Evolutionary conservation across 177 flowering plant genomes (phyloP).

Genomic region (Tripterygium wilfordii): DNA sequence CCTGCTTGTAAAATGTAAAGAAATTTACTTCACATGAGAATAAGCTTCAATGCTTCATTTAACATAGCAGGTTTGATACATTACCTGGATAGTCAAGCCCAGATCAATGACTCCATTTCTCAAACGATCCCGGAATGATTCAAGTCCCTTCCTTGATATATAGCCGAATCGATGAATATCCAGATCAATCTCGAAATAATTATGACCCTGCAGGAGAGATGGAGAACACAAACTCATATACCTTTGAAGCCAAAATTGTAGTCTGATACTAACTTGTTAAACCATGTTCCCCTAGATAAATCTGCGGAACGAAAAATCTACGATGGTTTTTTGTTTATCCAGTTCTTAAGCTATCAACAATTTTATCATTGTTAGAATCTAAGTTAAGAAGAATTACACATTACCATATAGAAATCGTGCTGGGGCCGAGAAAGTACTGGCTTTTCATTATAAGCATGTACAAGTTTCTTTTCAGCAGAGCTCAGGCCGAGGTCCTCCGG

Average conservation of each 20-base stretch:
- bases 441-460: conserved; percentile 34
- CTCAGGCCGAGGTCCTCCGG: conserved; percentile 31
- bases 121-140: conserved; percentile 68
- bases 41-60: too few species aligned
- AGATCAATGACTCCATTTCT: conserved; percentile 58
- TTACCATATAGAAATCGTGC: conserved; percentile 31
- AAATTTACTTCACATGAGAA: neutral
- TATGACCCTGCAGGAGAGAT: conserved; percentile 64
- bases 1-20: conserved; percentile 35
- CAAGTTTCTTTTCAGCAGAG: conserved; percentile 31
- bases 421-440: conserved; percentile 52
- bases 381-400: neutral
- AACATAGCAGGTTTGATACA: too few species aligned
- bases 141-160: conserved; percentile 83
- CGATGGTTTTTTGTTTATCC: too few species aligned
- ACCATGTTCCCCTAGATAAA: too few species aligned
- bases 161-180: conserved; percentile 89
- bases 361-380: neutral
- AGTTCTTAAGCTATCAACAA: too few species aligned
- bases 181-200: conserved; percentile 86
- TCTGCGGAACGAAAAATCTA: too few species aligned
- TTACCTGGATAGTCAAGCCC: conserved; percentile 84
- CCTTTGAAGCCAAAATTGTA: too few species aligned
- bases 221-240: too few species aligned
- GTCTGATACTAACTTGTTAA: too few species aligned